Evolutionary conservation across 1,284 basidiomycete species (phyloP), one percentile per base, ranked within the genome.

Genomic region (Stereum hirsutum): DNA sequence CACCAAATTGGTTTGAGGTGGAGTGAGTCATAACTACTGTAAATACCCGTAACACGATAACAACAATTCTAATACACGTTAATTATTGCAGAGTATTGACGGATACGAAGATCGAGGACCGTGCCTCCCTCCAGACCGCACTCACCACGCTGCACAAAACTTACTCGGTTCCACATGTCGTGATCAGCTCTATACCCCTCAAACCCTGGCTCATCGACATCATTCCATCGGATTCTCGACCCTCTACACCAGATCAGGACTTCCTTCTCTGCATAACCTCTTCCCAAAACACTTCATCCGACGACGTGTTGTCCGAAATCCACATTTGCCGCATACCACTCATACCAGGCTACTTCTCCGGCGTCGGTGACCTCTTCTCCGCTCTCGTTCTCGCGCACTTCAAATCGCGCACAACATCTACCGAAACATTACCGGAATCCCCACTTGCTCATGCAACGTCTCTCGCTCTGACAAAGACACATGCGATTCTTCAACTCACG

Each of bases 1-100:
- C 95, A 0, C 95, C 95, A 0, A 99, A 99, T 59, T 96, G 94
- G 76, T 99, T 95, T 52, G 96, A 99, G 67, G 88, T 89, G 44
- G 93, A 98, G 90, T 94, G 58, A 60, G 85, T 70, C 4, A 39
- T 21, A 35, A 28, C 36, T n/a, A 8, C 5, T 20, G 15, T 27
- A 5, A 19, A 47, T 25, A 7, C 35, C 17, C 39, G 43, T 40
- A n/a, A n/a, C n/a, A n/a, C n/a, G n/a, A n/a, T n/a, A 35, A 46
- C 49, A 33, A 35, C 7, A 35, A 17, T 8, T 35, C 5, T 35
- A 20, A 14, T 15, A 17, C 33, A 35, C 33, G 15, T 11, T 35
- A 11, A 10, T 17, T 31, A 14, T 8, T 15, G 2, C 55, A 92
- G 87, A 61, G 70, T 83, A 3, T 68, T 95, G 11, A 91, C 93